Conservation (phyloP, 169 alveolate genomes). For the Nephromyces sp. region DNA sequence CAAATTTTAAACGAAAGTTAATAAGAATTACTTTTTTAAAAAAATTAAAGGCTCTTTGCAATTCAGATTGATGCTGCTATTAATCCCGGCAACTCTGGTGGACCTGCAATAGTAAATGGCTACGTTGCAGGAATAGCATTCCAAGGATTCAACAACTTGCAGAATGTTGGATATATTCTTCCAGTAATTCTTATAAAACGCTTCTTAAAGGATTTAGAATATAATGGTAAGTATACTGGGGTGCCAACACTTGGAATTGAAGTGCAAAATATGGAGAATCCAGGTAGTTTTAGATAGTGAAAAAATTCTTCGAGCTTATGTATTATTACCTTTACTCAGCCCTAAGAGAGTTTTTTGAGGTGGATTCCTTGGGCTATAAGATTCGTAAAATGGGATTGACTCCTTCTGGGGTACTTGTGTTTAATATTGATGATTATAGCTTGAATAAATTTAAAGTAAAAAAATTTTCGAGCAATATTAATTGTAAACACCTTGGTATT, state of each 20-base stretch:
- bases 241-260: conserved; percentile 60
- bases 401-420: too few species aligned
- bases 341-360: too few species aligned
- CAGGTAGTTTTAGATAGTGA: too few species aligned
- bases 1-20: neutral
- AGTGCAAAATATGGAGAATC: conserved; percentile 50
- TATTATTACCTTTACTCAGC: too few species aligned
- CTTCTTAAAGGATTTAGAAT: conserved; percentile 49
- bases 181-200: conserved; percentile 57
- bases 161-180: conserved; percentile 61
- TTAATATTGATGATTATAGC: neutral
- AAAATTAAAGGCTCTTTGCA: conserved; percentile 44
- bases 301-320: too few species aligned
- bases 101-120: conserved; percentile 66
- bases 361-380: too few species aligned
- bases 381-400: too few species aligned
- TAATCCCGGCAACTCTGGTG: conserved; percentile 80
- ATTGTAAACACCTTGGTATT: neutral
- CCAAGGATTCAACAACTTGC: conserved; percentile 66
- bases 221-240: conserved; percentile 49
- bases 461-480: neutral
- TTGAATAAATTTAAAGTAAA: neutral
- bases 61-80: conserved; percentile 80
- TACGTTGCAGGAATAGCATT: conserved; percentile 74
- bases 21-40: neutral